A percentile compares a stretch with the other conserved stretches of the same genome.
These are phyloP conservation scores for Endoconidiophora polonica DNA, from an alignment of 2,329 filamentous ascomycete genomes.

Conservation along the genomic window DNA sequence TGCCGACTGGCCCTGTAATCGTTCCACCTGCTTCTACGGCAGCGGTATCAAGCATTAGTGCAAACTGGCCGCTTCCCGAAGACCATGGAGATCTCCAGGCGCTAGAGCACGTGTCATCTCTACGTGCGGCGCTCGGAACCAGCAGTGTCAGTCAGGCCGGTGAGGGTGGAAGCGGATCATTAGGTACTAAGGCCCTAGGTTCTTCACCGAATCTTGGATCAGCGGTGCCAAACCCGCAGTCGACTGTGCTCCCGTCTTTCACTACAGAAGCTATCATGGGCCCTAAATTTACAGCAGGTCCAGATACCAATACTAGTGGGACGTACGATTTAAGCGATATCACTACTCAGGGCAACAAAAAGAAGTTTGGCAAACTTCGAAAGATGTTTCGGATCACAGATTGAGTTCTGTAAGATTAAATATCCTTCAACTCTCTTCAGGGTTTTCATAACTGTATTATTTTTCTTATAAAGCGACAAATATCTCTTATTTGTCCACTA, in stretches of 20 bases:
- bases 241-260: constrained; percentile 2
- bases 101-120: constrained; percentile 3
- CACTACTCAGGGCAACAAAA: constrained; percentile 26
- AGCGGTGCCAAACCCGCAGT: no score
- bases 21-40: background rate
- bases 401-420: background rate
- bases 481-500: background rate
- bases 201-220: background rate
- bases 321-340: no score
- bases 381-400: constrained; percentile 43
- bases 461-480: background rate
- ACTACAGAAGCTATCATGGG: constrained; percentile 3
- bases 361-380: constrained; percentile 51
- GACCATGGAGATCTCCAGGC: background rate
- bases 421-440: background rate
- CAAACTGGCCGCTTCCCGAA: constrained; percentile 6
- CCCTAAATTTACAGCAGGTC: background rate
- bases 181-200: background rate
- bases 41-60: background rate
- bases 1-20: background rate
- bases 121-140: constrained; percentile 3
- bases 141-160: constrained; percentile 9
- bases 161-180: background rate
- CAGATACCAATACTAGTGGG: no score
- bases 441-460: background rate